Percentiles rank a stretch among this genome's conserved stretches.
Evolutionary conservation across 768 basidiomycete species (phyloP).

Genomic region (Strobilomyces dryophilus): DNA sequence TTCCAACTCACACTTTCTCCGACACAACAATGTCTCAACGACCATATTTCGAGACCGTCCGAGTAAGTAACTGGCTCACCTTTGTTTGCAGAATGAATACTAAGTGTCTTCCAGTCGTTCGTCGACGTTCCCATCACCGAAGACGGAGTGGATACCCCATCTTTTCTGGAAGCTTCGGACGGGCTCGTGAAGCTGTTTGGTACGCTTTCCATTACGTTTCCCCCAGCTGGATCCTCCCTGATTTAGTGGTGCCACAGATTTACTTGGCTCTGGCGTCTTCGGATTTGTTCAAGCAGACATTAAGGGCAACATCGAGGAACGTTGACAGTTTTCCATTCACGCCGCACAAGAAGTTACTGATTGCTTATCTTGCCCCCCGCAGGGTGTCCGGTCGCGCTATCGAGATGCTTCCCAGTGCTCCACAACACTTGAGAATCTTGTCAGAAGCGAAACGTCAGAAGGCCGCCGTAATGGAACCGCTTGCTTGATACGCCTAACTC

Average conservation of each 20-base stretch:
- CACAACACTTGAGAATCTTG: conserved; percentile 57
- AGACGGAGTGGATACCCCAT: conserved; percentile 70
- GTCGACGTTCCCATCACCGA: conserved; percentile 76
- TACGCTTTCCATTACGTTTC: conserved; percentile 33
- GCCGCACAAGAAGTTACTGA: conserved; percentile 9
- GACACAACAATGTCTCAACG: conserved; percentile 27
- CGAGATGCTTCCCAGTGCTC: conserved; percentile 41
- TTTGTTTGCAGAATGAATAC: background rate
- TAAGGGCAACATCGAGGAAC: conserved; percentile 58
- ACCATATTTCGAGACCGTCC: conserved; percentile 67
- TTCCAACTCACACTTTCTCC: conserved; percentile 6
- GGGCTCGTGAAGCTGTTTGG: conserved; percentile 76
- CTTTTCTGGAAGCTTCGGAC: conserved; percentile 87
- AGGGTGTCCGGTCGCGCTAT: conserved; percentile 66
- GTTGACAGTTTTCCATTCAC: conserved; percentile 22
- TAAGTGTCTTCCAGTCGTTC: conserved; percentile 59
- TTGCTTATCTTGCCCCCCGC: conserved; percentile 11
- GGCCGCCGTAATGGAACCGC: conserved; percentile 47
- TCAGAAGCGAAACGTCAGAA: conserved; percentile 45
- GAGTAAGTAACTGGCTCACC: conserved; percentile 37
- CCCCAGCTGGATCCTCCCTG: conserved; percentile 9
- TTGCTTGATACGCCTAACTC: conserved; percentile 61
- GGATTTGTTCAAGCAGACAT: conserved; percentile 72
- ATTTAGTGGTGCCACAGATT: conserved; percentile 39
- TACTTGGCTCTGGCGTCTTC: conserved; percentile 66